Conservation (phyloP, 2,329 filamentous ascomycete species). For the Cytospora paraplurivora region DNA sequence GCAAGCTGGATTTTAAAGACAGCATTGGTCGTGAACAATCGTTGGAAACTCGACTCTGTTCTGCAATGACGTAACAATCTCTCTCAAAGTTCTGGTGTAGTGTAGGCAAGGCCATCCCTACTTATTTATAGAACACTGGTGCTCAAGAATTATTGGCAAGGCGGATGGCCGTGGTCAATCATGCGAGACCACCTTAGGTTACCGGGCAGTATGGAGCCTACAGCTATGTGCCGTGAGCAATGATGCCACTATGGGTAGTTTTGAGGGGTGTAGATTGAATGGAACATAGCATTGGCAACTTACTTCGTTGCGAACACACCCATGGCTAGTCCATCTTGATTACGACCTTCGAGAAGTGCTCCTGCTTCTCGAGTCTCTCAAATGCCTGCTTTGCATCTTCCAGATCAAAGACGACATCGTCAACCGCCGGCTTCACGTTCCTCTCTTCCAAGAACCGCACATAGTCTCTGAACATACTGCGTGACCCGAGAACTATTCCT, state of each 20-base stretch:
- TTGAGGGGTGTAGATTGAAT: neutral
- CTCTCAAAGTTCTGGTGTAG: too few species aligned
- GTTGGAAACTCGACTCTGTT: too few species aligned
- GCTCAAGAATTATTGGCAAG: too few species aligned
- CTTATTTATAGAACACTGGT: too few species aligned
- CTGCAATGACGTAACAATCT: too few species aligned
- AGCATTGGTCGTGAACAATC: too few species aligned
- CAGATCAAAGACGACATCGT: slow-evolving; percentile 38
- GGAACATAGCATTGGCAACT: neutral
- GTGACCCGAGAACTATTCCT: slow-evolving; percentile 36
- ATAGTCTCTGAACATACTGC: slow-evolving; percentile 36
- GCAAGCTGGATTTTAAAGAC: too few species aligned
- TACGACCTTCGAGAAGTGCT: slow-evolving; percentile 42
- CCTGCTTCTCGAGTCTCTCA: slow-evolving; percentile 37
- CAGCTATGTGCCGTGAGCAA: neutral
- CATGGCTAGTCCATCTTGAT: slow-evolving; percentile 35
- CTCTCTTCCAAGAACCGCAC: slow-evolving; percentile 39
- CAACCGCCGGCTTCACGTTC: slow-evolving; percentile 37
- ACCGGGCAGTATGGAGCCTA: too few species aligned
- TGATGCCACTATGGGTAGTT: neutral
- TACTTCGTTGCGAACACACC: neutral
- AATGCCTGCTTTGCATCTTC: slow-evolving; percentile 39
- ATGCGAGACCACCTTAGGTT: too few species aligned
- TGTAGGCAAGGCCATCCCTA: too few species aligned
- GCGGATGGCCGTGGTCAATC: too few species aligned